A percentile compares a stretch with the other conserved stretches of the same genome.
phyloP scores from a whole-genome alignment of 1,284 basidiomycete genomes.

The Flammula alnicola region DNA sequence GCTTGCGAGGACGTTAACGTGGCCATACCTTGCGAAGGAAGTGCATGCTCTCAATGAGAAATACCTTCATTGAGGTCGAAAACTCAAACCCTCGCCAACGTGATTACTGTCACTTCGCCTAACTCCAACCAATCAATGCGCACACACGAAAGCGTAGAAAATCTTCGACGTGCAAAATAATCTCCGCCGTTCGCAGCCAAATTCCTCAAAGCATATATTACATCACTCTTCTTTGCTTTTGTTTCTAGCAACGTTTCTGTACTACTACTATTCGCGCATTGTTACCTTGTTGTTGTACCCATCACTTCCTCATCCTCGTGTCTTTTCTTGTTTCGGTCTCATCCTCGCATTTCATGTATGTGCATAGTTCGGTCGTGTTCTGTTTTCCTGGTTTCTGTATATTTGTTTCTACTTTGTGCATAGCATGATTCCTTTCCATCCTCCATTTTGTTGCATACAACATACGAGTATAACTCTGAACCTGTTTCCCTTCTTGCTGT shows the following conservation, averaged over 20 bases:
- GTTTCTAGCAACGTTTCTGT: constrained; percentile 9
- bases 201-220: constrained; percentile 11
- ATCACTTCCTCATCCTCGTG: neutral
- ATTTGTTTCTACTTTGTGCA: constrained; percentile 11
- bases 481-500: neutral
- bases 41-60: constrained; percentile 83
- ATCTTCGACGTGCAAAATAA: too few species aligned
- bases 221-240: neutral
- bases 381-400: constrained; percentile 5
- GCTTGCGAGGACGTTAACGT: constrained; percentile 67
- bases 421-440: constrained; percentile 1
- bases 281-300: too few species aligned
- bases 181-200: too few species aligned
- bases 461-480: neutral
- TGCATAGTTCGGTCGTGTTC: neutral
- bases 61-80: constrained; percentile 61
- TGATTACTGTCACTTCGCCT: too few species aligned
- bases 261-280: constrained; percentile 10
- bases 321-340: neutral
- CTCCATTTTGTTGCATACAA: constrained; percentile 8
- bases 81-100: too few species aligned
- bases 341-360: neutral
- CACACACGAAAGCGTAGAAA: neutral
- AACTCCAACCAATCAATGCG: too few species aligned
- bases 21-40: constrained; percentile 81